phyloP scores from a whole-genome alignment of 495 filamentous ascomycete genomes.

The Hypoxylon lienhwacheense region DNA sequence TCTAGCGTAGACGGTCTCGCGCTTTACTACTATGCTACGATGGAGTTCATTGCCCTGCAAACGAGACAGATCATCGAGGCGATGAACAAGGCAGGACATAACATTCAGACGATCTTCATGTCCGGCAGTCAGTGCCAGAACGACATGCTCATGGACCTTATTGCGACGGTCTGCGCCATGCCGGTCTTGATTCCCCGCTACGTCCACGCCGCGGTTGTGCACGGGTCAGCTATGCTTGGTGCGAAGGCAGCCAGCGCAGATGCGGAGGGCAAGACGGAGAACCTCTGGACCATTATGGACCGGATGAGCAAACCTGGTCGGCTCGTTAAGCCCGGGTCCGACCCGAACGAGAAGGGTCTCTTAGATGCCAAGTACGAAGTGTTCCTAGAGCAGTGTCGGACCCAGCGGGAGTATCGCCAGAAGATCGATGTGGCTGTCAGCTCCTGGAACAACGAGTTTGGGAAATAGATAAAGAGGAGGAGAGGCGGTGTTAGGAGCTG shows the following conservation, averaged over 20 bases:
- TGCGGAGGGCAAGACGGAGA: conserved; percentile 74
- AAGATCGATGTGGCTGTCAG: conserved; percentile 65
- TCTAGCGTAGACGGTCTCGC: conserved; percentile 83
- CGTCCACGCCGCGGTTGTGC: conserved; percentile 92
- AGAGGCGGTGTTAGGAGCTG: conserved; percentile 1
- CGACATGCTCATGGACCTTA: conserved; percentile 82
- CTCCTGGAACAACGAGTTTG: conserved; percentile 47
- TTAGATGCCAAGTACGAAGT: conserved; percentile 83
- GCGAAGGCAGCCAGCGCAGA: conserved; percentile 87
- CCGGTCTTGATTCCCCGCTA: conserved; percentile 90
- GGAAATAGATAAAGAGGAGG: conserved; percentile 17
- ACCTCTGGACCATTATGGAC: conserved; percentile 95
- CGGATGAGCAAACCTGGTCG: conserved; percentile 94
- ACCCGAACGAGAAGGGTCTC: conserved; percentile 74
- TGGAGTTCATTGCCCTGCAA: conserved; percentile 97
- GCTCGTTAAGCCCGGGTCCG: conserved; percentile 69
- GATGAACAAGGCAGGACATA: conserved; percentile 85
- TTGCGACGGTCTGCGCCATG: conserved; percentile 87
- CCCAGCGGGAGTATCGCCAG: conserved; percentile 71
- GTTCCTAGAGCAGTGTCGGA: conserved; percentile 75
- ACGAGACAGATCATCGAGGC: conserved; percentile 92
- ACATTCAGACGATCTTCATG: conserved; percentile 94
- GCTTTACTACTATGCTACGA: conserved; percentile 86
- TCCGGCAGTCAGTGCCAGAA: conserved; percentile 97
- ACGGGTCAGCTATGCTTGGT: conserved; percentile 95